Conservation (phyloP, 2,329 filamentous ascomycete species). For the Didymosphaeria variabile region DNA sequence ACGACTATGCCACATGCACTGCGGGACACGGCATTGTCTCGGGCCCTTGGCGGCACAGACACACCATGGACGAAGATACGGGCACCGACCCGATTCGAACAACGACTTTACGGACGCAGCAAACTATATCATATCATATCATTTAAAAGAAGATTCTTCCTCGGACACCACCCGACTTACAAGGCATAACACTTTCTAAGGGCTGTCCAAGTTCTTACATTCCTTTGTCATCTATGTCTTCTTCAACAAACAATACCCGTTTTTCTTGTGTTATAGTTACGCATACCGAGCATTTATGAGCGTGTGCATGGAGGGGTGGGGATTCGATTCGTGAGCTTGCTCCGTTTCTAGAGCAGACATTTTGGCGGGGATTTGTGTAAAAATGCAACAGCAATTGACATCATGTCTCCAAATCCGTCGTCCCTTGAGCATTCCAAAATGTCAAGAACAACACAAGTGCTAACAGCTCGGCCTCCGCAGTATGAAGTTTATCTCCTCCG, state of each 20-base stretch:
- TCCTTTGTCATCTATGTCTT: slow-evolving; percentile 9
- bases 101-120: slow-evolving; percentile 24
- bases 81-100: slow-evolving; percentile 16
- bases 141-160: background rate
- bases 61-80: slow-evolving; percentile 14
- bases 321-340: background rate
- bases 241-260: slow-evolving; percentile 18
- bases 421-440: background rate
- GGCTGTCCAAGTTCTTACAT: slow-evolving; percentile 11
- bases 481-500: too few species aligned
- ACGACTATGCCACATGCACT: slow-evolving; percentile 16
- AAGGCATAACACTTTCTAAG: background rate
- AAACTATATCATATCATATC: background rate
- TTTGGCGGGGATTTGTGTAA: background rate
- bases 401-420: background rate
- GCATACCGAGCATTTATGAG: slow-evolving; percentile 7
- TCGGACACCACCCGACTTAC: slow-evolving; percentile 1
- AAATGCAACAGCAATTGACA: slow-evolving; percentile 9
- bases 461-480: too few species aligned
- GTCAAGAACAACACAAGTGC: too few species aligned
- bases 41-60: slow-evolving; percentile 6
- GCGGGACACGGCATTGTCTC: slow-evolving; percentile 4
- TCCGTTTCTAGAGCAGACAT: background rate
- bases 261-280: slow-evolving; percentile 18
- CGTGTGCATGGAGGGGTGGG: background rate